Percentiles rank a stretch among this genome's conserved stretches.
Conservation (phyloP, 2,329 filamentous ascomycete genomes). For the Basipetospora sp. region DNA sequence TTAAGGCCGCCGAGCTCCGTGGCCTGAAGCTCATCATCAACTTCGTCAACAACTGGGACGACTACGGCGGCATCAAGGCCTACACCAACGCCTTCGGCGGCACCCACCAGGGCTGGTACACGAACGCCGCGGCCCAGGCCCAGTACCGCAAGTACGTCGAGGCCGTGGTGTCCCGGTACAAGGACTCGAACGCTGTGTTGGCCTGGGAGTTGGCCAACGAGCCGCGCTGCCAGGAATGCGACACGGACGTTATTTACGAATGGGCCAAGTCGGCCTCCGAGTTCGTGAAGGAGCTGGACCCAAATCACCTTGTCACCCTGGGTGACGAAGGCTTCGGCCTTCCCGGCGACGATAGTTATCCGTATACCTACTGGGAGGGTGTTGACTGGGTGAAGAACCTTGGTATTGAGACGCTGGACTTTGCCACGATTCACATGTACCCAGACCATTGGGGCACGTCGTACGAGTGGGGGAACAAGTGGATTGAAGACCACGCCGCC, state of each 20-base stretch:
- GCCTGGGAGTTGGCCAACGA: constrained; percentile 42
- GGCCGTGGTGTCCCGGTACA: constrained; percentile 33
- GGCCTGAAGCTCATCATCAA: constrained; percentile 50
- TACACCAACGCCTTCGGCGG: constrained; percentile 46
- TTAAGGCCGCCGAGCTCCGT: constrained; percentile 40
- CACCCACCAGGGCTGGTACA: constrained; percentile 40
- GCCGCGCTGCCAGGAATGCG: constrained; percentile 46
- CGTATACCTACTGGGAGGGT: constrained; percentile 35
- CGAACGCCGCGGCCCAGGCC: constrained; percentile 32
- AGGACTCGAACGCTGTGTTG: constrained; percentile 31
- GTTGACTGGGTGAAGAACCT: constrained; percentile 37
- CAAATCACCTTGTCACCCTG: constrained; percentile 47
- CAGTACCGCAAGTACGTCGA: constrained; percentile 40
- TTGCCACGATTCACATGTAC: constrained; percentile 19
- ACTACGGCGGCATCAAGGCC: constrained; percentile 50
- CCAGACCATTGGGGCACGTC: constrained; percentile 15
- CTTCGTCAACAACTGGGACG: constrained; percentile 54
- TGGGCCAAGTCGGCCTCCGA: constrained; percentile 44
- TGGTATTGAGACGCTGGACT: constrained; percentile 37
- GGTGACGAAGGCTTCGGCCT: constrained; percentile 41
- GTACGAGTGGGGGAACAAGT: constrained; percentile 7
- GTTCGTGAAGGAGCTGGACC: constrained; percentile 51
- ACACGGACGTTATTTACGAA: constrained; percentile 38
- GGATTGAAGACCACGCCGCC: constrained; percentile 14
- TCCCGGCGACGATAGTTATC: constrained; percentile 35